These are phyloP conservation scores for Arachnopeziza araneosa DNA, from an alignment of 2,329 filamentous ascomycete species.

Conservation along the genomic window DNA sequence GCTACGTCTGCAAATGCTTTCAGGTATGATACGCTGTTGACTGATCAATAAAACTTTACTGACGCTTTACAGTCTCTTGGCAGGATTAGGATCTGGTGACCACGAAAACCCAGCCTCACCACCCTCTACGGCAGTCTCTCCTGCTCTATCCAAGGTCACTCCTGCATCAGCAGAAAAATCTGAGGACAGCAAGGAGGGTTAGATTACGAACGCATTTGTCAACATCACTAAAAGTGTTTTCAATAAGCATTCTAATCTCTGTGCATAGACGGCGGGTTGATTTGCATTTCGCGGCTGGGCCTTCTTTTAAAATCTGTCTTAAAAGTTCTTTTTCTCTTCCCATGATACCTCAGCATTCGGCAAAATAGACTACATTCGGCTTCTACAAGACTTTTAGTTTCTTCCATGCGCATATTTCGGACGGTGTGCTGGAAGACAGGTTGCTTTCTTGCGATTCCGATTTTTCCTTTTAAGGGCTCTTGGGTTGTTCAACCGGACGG, in stretches of 20 bases:
- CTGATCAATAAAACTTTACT: slow-evolving; percentile 11
- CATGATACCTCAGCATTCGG: slow-evolving; percentile 40
- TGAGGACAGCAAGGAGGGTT: slow-evolving; percentile 44
- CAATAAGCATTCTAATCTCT: slow-evolving; percentile 36
- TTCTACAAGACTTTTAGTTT: slow-evolving; percentile 28
- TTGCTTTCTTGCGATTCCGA: slow-evolving; percentile 25
- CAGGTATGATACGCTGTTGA: slow-evolving; percentile 59
- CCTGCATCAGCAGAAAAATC: slow-evolving; percentile 41
- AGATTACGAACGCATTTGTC: slow-evolving; percentile 33
- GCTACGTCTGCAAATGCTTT: slow-evolving; percentile 82
- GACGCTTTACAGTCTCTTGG: slow-evolving; percentile 42
- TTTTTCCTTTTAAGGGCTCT: slow-evolving; percentile 25
- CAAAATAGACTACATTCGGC: slow-evolving; percentile 31
- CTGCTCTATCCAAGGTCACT: slow-evolving; percentile 57
- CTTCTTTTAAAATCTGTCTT: slow-evolving; percentile 36
- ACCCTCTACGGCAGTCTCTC: slow-evolving; percentile 62
- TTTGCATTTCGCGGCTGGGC: slow-evolving; percentile 40
- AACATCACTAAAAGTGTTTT: slow-evolving; percentile 34
- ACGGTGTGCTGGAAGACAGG: slow-evolving; percentile 29
- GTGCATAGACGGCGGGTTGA: slow-evolving; percentile 40
- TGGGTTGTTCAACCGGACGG: slow-evolving; percentile 20
- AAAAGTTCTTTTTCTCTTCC: slow-evolving; percentile 39
- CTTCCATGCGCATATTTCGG: slow-evolving; percentile 25
- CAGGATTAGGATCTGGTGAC: slow-evolving; percentile 43
- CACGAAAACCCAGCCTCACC: slow-evolving; percentile 62